Conservation (phyloP, 23 red algal species). For the Cyanidiococcus yangmingshanensis region DNA sequence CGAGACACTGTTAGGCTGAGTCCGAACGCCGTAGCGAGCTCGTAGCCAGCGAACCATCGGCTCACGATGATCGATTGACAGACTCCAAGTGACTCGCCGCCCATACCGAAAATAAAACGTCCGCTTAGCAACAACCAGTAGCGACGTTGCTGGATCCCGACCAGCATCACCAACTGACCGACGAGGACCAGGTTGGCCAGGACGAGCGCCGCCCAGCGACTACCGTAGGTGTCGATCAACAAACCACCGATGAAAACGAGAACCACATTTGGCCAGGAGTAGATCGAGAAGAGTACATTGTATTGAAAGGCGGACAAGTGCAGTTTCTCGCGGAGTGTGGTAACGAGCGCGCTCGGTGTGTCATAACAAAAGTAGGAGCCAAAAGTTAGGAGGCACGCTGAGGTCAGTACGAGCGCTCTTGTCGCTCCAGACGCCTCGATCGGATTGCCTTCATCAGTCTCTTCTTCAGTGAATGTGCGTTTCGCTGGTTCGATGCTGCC, state of each 20-base stretch:
- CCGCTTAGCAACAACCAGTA: slow-evolving; percentile 25
- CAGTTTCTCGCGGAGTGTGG: not conserved
- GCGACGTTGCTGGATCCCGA: not conserved
- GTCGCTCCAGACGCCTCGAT: not conserved
- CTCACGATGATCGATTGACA: slow-evolving; percentile 29
- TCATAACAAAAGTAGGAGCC: slow-evolving; percentile 38
- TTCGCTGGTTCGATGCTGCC: not conserved
- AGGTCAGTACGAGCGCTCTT: not conserved
- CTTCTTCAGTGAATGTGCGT: not conserved
- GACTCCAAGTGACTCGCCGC: slow-evolving; percentile 26
- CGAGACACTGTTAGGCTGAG: slow-evolving; percentile 27
- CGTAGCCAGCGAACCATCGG: slow-evolving; percentile 27
- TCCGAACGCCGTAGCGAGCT: slow-evolving; percentile 31
- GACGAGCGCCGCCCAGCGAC: not conserved
- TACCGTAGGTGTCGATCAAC: slow-evolving; percentile 29
- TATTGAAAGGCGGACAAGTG: slow-evolving; percentile 22
- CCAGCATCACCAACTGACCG: slow-evolving; percentile 27
- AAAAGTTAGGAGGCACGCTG: slow-evolving; percentile 31
- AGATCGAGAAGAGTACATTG: slow-evolving; percentile 27
- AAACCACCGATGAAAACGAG: slow-evolving; percentile 33
- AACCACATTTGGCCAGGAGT: slow-evolving; percentile 33
- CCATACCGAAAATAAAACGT: slow-evolving; percentile 30
- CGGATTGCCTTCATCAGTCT: not conserved
- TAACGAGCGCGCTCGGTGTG: slow-evolving; percentile 28
- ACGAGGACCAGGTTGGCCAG: slow-evolving; percentile 17